Evolutionary conservation across 768 basidiomycete species (phyloP).

Genomic region (Tricholoma sp.): DNA sequence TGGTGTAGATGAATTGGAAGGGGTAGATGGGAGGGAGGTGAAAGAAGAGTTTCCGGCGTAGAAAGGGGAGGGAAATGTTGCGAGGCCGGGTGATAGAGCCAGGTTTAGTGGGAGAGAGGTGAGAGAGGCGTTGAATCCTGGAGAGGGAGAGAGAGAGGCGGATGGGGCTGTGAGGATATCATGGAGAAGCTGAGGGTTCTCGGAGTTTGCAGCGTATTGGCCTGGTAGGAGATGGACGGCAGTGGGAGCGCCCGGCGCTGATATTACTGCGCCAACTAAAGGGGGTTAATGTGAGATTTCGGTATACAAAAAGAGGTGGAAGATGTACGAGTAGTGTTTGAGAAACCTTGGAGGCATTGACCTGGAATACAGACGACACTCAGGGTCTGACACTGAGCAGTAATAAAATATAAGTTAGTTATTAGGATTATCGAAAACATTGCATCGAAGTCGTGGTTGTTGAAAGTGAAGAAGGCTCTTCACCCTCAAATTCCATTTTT

Average conservation of each 20-base stretch:
- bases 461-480: too few relatives aligned
- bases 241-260: constrained; percentile 41
- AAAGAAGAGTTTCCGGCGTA: constrained; percentile 53
- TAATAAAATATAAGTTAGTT: too few relatives aligned
- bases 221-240: constrained; percentile 54
- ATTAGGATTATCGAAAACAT: too few relatives aligned
- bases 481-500: too few relatives aligned
- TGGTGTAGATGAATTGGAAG: constrained; percentile 36
- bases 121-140: constrained; percentile 50
- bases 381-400: too few relatives aligned
- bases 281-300: not conserved
- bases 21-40: constrained; percentile 29
- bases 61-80: constrained; percentile 43
- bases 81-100: constrained; percentile 50
- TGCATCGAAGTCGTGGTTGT: too few relatives aligned
- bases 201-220: constrained; percentile 54
- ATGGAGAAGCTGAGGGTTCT: constrained; percentile 56
- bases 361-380: constrained; percentile 66
- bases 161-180: constrained; percentile 49
- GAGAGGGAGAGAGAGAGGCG: constrained; percentile 41
- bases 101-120: constrained; percentile 49
- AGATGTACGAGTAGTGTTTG: constrained; percentile 48
- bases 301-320: not conserved
- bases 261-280: constrained; percentile 59
- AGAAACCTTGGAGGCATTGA: constrained; percentile 63